Conservation (phyloP, 306 rosid genomes). For the Adenanthera pavonina region DNA sequence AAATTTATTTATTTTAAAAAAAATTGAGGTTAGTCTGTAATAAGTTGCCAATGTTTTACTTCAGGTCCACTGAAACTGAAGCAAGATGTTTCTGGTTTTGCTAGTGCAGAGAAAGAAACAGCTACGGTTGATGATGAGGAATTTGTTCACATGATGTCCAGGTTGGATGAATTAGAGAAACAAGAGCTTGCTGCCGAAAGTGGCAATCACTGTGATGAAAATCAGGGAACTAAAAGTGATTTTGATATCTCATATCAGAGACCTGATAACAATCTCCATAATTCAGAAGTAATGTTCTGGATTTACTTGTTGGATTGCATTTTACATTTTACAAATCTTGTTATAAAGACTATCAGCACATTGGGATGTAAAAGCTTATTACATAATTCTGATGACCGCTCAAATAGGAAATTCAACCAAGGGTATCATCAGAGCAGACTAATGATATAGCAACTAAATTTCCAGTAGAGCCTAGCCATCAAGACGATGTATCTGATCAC, state of each 20-base stretch:
- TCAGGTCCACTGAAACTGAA: constrained; percentile 45
- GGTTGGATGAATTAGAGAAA: constrained; percentile 77
- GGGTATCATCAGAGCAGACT: constrained; percentile 40
- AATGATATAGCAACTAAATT: constrained; percentile 32
- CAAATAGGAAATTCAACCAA: constrained; percentile 45
- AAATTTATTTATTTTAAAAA: neutral
- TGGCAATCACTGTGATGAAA: constrained; percentile 42
- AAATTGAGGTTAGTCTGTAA: constrained; percentile 1
- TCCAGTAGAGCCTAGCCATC: constrained; percentile 32
- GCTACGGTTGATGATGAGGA: constrained; percentile 57
- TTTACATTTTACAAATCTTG: constrained; percentile 41
- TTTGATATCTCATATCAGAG: constrained; percentile 47
- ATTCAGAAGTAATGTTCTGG: constrained; percentile 52
- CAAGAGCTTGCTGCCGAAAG: constrained; percentile 79
- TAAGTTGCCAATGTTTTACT: constrained; percentile 27
- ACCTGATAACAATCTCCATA: constrained; percentile 42
- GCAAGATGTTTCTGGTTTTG: constrained; percentile 45
- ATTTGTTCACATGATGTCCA: constrained; percentile 57
- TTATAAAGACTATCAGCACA: constrained; percentile 26
- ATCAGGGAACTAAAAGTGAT: constrained; percentile 47
- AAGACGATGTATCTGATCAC: constrained; percentile 45
- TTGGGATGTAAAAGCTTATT: constrained; percentile 25
- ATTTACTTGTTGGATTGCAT: constrained; percentile 39
- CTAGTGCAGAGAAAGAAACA: constrained; percentile 38
- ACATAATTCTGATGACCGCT: constrained; percentile 41